Evolutionary conservation across 164 flowering plant species (phyloP).

Genomic region (Aristolochia fimbriata): DNA sequence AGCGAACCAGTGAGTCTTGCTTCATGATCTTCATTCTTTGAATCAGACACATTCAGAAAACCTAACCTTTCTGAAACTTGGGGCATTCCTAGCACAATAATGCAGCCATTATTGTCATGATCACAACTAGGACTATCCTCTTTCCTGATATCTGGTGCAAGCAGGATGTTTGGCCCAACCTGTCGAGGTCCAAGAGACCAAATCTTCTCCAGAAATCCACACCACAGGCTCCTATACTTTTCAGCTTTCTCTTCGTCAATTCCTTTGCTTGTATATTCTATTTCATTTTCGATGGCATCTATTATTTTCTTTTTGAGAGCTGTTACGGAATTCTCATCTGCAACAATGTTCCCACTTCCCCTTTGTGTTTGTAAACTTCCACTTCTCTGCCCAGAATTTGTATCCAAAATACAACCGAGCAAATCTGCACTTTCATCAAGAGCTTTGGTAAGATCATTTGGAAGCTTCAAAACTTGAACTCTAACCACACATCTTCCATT

Average conservation of each 20-base stretch:
- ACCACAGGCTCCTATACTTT: conserved; percentile 53
- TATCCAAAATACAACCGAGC: conserved; percentile 52
- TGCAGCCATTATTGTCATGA: conserved; percentile 3
- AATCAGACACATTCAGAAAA: conserved; percentile 21
- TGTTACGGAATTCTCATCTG: conserved; percentile 45
- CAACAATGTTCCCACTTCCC: conserved; percentile 20
- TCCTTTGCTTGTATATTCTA: conserved; percentile 20
- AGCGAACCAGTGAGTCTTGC: conserved; percentile 18
- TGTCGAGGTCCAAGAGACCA: conserved; percentile 92
- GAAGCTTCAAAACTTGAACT: conserved; percentile 74
- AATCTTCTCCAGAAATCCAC: conserved; percentile 49
- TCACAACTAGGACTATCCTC: conserved; percentile 14
- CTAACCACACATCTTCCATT: conserved; percentile 71
- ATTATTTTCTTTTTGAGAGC: conserved; percentile 45
- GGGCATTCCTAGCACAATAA: conserved; percentile 45
- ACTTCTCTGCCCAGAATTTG: conserved; percentile 31
- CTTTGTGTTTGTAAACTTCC: conserved; percentile 9
- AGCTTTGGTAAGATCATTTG: conserved; percentile 52
- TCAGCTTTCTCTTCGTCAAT: conserved; percentile 47
- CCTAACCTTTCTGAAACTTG: conserved; percentile 64
- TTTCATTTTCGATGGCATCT: conserved; percentile 56
- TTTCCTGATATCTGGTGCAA: conserved; percentile 40
- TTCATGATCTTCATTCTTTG: conserved; percentile 2
- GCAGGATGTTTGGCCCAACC: conserved; percentile 75
- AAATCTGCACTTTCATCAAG: conserved; percentile 78